Conservation (phyloP, 768 basidiomycete species). For the Psilocybe sp. region DNA sequence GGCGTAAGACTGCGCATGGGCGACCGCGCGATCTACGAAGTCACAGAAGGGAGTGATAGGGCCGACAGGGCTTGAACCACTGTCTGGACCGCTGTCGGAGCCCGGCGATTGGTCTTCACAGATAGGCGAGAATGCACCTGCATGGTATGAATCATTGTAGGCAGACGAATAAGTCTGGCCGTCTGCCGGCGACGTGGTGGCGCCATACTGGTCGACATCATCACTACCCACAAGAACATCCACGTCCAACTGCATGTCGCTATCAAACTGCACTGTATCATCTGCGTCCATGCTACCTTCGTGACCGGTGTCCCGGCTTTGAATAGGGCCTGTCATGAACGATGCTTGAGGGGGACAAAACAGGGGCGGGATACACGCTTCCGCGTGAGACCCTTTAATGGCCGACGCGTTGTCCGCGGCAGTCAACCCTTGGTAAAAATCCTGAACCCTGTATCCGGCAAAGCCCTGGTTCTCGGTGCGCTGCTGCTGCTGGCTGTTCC, state of each 20-base stretch:
- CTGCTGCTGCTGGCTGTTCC: slow-evolving; percentile 62
- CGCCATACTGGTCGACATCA: slow-evolving; percentile 10
- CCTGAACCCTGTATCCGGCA: slow-evolving; percentile 30
- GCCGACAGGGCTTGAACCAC: slow-evolving; percentile 65
- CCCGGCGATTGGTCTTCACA: slow-evolving; percentile 67
- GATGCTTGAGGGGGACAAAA: slow-evolving; percentile 25
- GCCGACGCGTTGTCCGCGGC: slow-evolving; percentile 73
- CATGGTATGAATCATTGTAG: slow-evolving; percentile 29
- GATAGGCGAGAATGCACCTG: slow-evolving; percentile 57
- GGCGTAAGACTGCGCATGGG: slow-evolving; percentile 29
- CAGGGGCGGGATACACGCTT: slow-evolving; percentile 84
- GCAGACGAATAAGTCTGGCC: slow-evolving; percentile 22
- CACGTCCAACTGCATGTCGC: slow-evolving; percentile 23
- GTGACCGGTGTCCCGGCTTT: neutral
- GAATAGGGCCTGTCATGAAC: neutral
- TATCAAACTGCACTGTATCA: slow-evolving; percentile 32
- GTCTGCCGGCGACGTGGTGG: slow-evolving; percentile 11
- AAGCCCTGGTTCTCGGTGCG: slow-evolving; percentile 63
- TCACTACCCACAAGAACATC: slow-evolving; percentile 11
- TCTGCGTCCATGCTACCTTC: slow-evolving; percentile 46
- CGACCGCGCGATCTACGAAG: slow-evolving; percentile 71
- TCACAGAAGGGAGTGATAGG: slow-evolving; percentile 77
- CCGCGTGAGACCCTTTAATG: slow-evolving; percentile 84
- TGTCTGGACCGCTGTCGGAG: slow-evolving; percentile 45
- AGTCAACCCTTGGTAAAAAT: slow-evolving; percentile 75